These are phyloP conservation scores for Ogataea pini DNA, from an alignment of 805 yeast species.

Conservation along the genomic window DNA sequence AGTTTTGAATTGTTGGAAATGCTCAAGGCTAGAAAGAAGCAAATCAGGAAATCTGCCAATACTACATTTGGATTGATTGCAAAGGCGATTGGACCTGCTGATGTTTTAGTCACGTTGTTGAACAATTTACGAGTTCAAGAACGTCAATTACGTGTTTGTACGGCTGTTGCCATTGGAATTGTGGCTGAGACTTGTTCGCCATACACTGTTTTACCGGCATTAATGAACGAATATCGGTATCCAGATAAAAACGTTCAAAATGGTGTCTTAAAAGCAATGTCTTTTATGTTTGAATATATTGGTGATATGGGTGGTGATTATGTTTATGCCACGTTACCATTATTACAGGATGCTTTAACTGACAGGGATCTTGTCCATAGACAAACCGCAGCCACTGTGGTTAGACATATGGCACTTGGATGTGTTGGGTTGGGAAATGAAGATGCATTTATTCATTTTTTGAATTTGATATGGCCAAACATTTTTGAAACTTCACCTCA, in stretches of 20 bases:
- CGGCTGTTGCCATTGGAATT: constrained; percentile 97
- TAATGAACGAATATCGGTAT: constrained; percentile 92
- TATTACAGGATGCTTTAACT: constrained; percentile 84
- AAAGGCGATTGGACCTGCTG: constrained; percentile 93
- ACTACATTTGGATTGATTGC: constrained; percentile 90
- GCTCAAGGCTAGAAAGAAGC: constrained; percentile 75
- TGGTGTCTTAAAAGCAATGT: constrained; percentile 87
- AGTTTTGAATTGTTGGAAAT: constrained; percentile 89
- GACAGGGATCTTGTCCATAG: constrained; percentile 92
- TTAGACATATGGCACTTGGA: constrained; percentile 77
- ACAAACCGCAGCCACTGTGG: constrained; percentile 91
- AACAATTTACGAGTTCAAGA: constrained; percentile 90
- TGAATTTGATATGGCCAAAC: constrained; percentile 85
- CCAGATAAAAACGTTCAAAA: constrained; percentile 94
- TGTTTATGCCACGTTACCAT: constrained; percentile 73
- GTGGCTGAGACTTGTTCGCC: constrained; percentile 94
- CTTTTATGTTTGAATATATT: constrained; percentile 90
- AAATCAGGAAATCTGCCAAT: constrained; percentile 82
- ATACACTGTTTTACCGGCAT: constrained; percentile 88
- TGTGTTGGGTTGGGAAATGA: constrained; percentile 75
- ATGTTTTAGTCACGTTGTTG: constrained; percentile 79
- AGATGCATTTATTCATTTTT: constrained; percentile 78
- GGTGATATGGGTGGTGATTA: constrained; percentile 81
- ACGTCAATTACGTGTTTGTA: constrained; percentile 93
- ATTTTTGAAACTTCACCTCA: constrained; percentile 95